Percentiles rank a stretch among this genome's conserved stretches.
phyloP scores from a whole-genome alignment of 2,329 filamentous ascomycete genomes.

The Emergomyces africanus region DNA sequence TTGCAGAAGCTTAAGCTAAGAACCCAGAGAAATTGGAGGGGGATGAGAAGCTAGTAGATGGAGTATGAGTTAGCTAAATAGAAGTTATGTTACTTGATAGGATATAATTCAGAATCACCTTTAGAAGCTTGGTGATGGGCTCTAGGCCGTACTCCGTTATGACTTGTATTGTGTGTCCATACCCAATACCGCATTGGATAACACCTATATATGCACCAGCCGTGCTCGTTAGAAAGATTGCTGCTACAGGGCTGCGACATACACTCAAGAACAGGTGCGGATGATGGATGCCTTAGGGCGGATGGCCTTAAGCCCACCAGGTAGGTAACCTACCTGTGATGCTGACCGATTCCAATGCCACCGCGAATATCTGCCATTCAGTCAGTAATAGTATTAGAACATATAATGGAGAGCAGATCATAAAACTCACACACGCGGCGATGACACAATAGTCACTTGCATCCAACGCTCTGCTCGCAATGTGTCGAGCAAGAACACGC shows the following conservation, averaged over 20 bases:
- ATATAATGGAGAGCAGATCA: background rate
- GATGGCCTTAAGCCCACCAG: background rate
- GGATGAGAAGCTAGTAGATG: conserved; percentile 13
- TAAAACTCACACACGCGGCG: conserved; percentile 11
- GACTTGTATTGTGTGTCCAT: conserved; percentile 12
- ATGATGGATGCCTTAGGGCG: background rate
- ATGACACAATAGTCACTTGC: conserved; percentile 15
- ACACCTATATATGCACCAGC: conserved; percentile 5
- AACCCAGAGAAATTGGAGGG: conserved; percentile 17
- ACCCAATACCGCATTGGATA: conserved; percentile 14
- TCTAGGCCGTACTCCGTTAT: conserved; percentile 8
- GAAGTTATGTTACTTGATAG: background rate
- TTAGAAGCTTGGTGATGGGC: conserved; percentile 13
- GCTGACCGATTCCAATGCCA: conserved; percentile 14
- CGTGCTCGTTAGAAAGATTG: background rate
- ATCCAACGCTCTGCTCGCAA: conserved; percentile 12
- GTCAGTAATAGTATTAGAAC: background rate
- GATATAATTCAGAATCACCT: background rate
- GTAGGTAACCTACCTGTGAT: conserved; percentile 9
- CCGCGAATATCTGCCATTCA: conserved; percentile 10
- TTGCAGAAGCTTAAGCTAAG: conserved; percentile 15
- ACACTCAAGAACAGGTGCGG: background rate
- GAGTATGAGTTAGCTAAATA: background rate
- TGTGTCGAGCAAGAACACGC: conserved; percentile 12
- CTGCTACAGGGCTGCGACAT: background rate